Evolutionary conservation across 768 basidiomycete genomes (phyloP).

Genomic region (Lentinula lateritia): DNA sequence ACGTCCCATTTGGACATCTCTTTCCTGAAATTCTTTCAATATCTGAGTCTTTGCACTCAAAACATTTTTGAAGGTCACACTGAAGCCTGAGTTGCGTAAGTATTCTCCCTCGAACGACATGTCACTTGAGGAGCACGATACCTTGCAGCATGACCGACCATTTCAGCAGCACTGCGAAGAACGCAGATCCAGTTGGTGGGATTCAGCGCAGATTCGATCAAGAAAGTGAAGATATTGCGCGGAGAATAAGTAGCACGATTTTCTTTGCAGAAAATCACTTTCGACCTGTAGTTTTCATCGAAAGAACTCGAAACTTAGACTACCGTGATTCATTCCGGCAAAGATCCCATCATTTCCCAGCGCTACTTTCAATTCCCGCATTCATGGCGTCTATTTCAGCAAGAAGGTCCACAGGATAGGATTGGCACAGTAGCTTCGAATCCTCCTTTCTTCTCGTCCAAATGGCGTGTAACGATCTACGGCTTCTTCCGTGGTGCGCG

Average conservation of each 20-base stretch:
- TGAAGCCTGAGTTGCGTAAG: neutral
- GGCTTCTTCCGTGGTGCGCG: neutral
- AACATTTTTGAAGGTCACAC: neutral
- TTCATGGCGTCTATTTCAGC: too few relatives aligned
- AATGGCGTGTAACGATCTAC: neutral
- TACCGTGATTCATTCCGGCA: too few relatives aligned
- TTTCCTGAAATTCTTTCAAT: neutral
- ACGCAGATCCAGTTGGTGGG: constrained; percentile 78
- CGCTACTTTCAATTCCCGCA: too few relatives aligned
- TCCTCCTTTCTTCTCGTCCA: too few relatives aligned
- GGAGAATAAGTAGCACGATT: too few relatives aligned
- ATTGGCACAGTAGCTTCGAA: too few relatives aligned
- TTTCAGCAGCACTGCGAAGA: constrained; percentile 51
- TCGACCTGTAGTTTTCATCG: too few relatives aligned
- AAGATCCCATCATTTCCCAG: too few relatives aligned
- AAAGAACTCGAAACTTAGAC: too few relatives aligned
- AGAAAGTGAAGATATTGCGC: too few relatives aligned
- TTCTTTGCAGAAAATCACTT: too few relatives aligned
- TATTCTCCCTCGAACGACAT: neutral
- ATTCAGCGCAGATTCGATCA: constrained; percentile 25
- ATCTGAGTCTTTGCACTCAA: neutral
- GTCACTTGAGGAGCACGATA: constrained; percentile 36
- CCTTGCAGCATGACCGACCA: constrained; percentile 46
- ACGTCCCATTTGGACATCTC: neutral
- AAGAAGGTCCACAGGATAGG: too few relatives aligned